Percentiles rank a stretch among this genome's conserved stretches.
Evolutionary conservation across 192 early-diverging fungal species (phyloP).

Genomic region (Globomyces pollinis-pini): DNA sequence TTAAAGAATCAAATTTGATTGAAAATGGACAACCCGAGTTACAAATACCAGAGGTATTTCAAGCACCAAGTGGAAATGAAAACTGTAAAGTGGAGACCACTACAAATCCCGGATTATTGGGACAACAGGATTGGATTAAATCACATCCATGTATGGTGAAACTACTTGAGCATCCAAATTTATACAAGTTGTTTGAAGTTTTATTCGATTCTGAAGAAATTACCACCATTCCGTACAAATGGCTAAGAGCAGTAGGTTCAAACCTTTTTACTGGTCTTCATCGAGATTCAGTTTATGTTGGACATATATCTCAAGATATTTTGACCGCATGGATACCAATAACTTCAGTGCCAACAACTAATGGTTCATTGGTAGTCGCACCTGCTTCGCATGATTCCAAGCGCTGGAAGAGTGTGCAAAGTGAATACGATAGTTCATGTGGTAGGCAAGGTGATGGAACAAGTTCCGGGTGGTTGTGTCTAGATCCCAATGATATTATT

Average conservation of each 20-base stretch:
- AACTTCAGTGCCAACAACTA: slow-evolving; percentile 7
- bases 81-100: not conserved
- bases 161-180: slow-evolving; percentile 20
- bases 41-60: not conserved
- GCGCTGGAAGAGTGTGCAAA: slow-evolving; percentile 4
- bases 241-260: slow-evolving; percentile 35
- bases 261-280: slow-evolving; percentile 34
- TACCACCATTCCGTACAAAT: slow-evolving; percentile 29
- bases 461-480: slow-evolving; percentile 19
- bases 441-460: slow-evolving; percentile 29
- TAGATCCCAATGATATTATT: slow-evolving; percentile 20
- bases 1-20: too few relatives aligned
- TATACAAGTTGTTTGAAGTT: slow-evolving; percentile 12
- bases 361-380: slow-evolving; percentile 25
- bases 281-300: slow-evolving; percentile 32
- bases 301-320: slow-evolving; percentile 13
- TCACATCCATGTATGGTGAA: not conserved
- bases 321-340: slow-evolving; percentile 39
- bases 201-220: slow-evolving; percentile 8
- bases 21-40: too few relatives aligned
- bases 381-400: slow-evolving; percentile 20
- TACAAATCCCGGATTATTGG: not conserved
- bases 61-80: not conserved
- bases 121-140: slow-evolving; percentile 2
- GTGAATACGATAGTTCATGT: slow-evolving; percentile 14